Percentiles rank a stretch among this genome's conserved stretches.
Conservation (phyloP, 805 yeast species). For the Wickerhamomyces hampshirensis region DNA sequence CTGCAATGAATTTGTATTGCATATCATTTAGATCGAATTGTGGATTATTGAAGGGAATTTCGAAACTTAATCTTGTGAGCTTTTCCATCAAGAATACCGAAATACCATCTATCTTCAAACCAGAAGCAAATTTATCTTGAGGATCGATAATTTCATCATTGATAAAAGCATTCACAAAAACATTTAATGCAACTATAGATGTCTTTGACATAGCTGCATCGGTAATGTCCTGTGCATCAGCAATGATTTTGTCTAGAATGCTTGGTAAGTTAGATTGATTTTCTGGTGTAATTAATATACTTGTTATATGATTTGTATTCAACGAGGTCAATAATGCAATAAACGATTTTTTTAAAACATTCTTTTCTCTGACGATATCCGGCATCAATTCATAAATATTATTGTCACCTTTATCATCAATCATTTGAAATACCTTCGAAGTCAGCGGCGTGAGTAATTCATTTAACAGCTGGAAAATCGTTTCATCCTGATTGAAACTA, state of each 20-base stretch:
- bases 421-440: slow-evolving; percentile 50
- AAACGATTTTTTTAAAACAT: slow-evolving; percentile 63
- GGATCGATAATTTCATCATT: slow-evolving; percentile 61
- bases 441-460: slow-evolving; percentile 73
- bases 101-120: slow-evolving; percentile 57
- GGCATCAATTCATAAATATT: slow-evolving; percentile 38
- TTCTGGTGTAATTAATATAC: slow-evolving; percentile 65
- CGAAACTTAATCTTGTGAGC: slow-evolving; percentile 63
- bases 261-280: slow-evolving; percentile 58
- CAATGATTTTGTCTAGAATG: slow-evolving; percentile 59
- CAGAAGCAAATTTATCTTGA: slow-evolving; percentile 47
- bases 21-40: slow-evolving; percentile 72
- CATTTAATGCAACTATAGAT: slow-evolving; percentile 63
- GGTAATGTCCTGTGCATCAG: slow-evolving; percentile 54
- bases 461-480: slow-evolving; percentile 68
- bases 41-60: slow-evolving; percentile 70
- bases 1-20: slow-evolving; percentile 65
- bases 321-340: slow-evolving; percentile 65
- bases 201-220: slow-evolving; percentile 66
- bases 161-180: slow-evolving; percentile 61
- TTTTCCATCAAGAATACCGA: slow-evolving; percentile 66
- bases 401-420: slow-evolving; percentile 40
- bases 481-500: slow-evolving; percentile 59
- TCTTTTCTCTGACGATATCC: slow-evolving; percentile 60
- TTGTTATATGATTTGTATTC: slow-evolving; percentile 72